Conservation (phyloP, 2,329 filamentous ascomycete species). For the Parafenestella ontariensis region DNA sequence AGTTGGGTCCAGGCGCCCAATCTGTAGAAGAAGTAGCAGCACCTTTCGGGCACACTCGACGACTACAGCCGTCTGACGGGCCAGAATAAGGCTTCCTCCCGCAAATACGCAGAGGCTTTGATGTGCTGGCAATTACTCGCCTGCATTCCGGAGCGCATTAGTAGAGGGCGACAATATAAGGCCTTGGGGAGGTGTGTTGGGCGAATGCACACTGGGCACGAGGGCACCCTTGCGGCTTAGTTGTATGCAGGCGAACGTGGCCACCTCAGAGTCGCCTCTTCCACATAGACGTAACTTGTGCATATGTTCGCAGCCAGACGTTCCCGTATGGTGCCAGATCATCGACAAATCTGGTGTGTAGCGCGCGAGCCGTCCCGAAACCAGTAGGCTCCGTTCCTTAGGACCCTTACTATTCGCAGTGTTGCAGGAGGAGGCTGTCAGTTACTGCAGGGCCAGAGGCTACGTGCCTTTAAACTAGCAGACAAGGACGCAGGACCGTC, state of each 20-base stretch:
- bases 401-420: constrained; percentile 22
- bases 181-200: constrained; percentile 45
- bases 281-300: constrained; percentile 32
- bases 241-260: constrained; percentile 49
- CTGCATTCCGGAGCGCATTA: constrained; percentile 48
- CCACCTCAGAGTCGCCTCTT: constrained; percentile 46
- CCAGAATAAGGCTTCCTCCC: constrained; percentile 39
- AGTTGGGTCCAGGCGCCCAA: constrained; percentile 38
- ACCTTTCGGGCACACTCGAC: constrained; percentile 24
- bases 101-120: constrained; percentile 41
- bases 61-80: constrained; percentile 28
- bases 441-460: constrained; percentile 30
- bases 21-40: constrained; percentile 42
- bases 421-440: constrained; percentile 10
- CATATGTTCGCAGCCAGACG: constrained; percentile 44
- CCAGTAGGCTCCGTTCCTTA: constrained; percentile 20
- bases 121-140: constrained; percentile 50
- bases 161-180: constrained; percentile 48
- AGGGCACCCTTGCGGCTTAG: constrained; percentile 46
- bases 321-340: constrained; percentile 48
- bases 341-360: constrained; percentile 34
- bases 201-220: constrained; percentile 49
- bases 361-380: constrained; percentile 46
- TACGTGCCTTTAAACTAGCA: constrained; percentile 15
- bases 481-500: constrained; percentile 13